Base-by-base conservation (phyloP, 164 flowering plant genomes). In the Berberis vulgaris region DNA sequence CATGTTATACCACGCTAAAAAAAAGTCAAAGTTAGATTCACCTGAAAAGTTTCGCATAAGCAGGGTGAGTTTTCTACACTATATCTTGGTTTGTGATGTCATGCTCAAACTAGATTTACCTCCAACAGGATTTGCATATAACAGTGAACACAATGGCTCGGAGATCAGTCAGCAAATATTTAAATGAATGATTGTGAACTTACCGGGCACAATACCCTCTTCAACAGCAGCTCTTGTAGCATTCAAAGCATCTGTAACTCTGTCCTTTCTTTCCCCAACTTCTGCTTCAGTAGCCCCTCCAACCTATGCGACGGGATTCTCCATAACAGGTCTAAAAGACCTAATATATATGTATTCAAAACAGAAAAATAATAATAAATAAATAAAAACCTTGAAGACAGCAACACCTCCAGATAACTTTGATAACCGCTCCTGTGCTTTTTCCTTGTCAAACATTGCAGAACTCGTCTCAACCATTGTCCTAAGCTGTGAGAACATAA, bases 261-360 rank as follows among this genome's bases (percentile, higher is more conserved):
- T 84, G 68, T 91, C 98, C 69, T 94, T 94, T 76, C 86, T 94
- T 77, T 94, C 98, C 64, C 92, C 69, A 70, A 93, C 97, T 80
- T 93, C 98, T 52, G 84, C 81, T 78, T 93, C 98, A 80, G 96
- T 93, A 54, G 98, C 98, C 74, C 97, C 98, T 61, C 98, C 98
- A 74, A 93, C 84, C 98, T 94, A 77, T 61, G 76, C 69, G 42
- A 40, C 41, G 49, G 52, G 26, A 47, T 12, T 10, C 9, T 47
- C 13, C 43, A 49, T 57, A 3, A 47, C 50, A 4, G 50, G 10
- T 47, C 1, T 11, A 39, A 7, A 46, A 61, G 39, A 0, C 26
- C 26, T 26, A 26, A 26, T 9, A 6, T 42, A 43, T 0, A 41
- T 41, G 11, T 26, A 26, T 26, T 26, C 26, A 26, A 26, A 26